Evolutionary conservation across 2,329 filamentous ascomycete species (phyloP).

Genomic region (Helminthosporium solani): DNA sequence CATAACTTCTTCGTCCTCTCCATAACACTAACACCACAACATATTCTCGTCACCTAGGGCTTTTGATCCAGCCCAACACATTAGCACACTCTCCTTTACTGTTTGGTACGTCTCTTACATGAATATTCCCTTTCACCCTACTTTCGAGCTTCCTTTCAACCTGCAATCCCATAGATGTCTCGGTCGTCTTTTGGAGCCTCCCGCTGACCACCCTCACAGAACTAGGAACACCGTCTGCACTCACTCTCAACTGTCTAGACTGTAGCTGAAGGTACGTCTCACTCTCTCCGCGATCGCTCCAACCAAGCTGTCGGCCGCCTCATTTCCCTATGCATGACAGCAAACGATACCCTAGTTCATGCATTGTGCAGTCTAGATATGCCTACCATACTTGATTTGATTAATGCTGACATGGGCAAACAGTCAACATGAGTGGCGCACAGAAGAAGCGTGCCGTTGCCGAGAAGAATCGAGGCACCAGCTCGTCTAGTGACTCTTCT

Average conservation of each 20-base stretch:
- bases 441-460: constrained; percentile 35
- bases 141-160: constrained; percentile 2
- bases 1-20: constrained; percentile 4
- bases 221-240: neutral
- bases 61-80: constrained; percentile 1
- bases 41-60: neutral
- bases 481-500: constrained; percentile 28
- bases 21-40: constrained; percentile 3
- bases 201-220: constrained; percentile 3
- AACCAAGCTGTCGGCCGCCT: neutral
- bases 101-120: constrained; percentile 3
- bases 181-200: constrained; percentile 1
- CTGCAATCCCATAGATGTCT: constrained; percentile 5
- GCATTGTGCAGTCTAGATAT: constrained; percentile 1
- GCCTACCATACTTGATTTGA: constrained; percentile 4
- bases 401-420: constrained; percentile 23
- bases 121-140: constrained; percentile 2
- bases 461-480: constrained; percentile 25
- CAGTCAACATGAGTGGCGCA: constrained; percentile 40
- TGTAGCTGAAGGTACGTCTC: constrained; percentile 6
- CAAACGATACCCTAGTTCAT: neutral
- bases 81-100: constrained; percentile 1
- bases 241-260: neutral
- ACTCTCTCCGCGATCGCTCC: neutral
- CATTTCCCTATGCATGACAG: neutral